Evolutionary conservation across 2,329 filamentous ascomycete species (phyloP), one percentile per base, ranked within the genome.

Genomic region (Pestalotiopsis sp.): DNA sequence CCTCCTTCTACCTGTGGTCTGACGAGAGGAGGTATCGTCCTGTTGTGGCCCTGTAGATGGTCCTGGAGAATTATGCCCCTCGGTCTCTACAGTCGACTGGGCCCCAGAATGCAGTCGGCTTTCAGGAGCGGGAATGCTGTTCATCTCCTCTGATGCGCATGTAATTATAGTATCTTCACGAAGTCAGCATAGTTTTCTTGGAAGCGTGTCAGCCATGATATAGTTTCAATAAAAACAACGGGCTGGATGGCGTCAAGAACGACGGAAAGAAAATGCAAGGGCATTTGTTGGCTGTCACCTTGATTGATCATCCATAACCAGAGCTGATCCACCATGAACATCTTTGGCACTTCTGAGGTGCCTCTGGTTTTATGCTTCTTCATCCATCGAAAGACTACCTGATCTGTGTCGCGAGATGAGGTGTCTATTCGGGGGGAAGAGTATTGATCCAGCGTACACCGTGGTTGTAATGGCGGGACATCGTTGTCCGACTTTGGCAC

Each of bases 281-380:
- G 20, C 20, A 12, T 4, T 25, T 31, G 11, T 13, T 6, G 38
- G 41, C 0, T 60, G 12, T 23, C 23, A 31, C 64, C 64, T n/a
- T 52, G 31, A 25, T 66, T 66, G 2, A 66, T 60, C 9, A 66
- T 14, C 64, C 64, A 66, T 2, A 66, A 36, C 64, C 64, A 66
- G 3, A 66, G 31, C 17, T 66, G 64, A 31, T 66, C 64, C 2
- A 66, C 64, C 64, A 66, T 66, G 20, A 66, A 66, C 5, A 66
- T 59, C 3, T 59, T 59, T 31, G 57, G 57, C 2, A n/a, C n/a
- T n/a, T 52, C 20, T 9, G 45, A 20, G 0, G 20, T 7, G 9
- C 3, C 17, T n/a, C 5, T 17, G 14, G 31, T 31, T 3, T 13
- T 1, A 1, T 13, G 11, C 14, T 13, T 14, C 13, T 11, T 4